A percentile compares a stretch with the other conserved stretches of the same genome.
Evolutionary conservation across 1,284 basidiomycete species (phyloP).

Genomic region (Malassezia equina): DNA sequence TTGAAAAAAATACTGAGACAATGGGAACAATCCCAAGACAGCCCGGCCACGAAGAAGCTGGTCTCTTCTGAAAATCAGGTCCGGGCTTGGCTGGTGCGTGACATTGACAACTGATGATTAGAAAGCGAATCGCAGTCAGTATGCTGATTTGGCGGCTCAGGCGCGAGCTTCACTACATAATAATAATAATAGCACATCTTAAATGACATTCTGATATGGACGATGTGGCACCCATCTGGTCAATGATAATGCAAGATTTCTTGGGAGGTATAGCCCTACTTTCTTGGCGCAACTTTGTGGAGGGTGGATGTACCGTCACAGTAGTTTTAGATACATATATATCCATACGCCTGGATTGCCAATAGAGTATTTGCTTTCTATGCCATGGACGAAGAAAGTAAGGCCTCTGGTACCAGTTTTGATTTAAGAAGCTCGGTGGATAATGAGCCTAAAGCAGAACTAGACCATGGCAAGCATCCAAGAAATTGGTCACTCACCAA

Average conservation of each 20-base stretch:
- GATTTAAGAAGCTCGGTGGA: background rate
- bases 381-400: background rate
- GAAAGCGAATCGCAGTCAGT: slow-evolving; percentile 9
- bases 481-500: slow-evolving; percentile 4
- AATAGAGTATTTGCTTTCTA: background rate
- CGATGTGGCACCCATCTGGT: no score
- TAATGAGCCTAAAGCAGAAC: background rate
- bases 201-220: background rate
- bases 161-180: slow-evolving; percentile 4
- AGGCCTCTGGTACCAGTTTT: background rate
- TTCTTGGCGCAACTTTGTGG: background rate
- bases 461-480: background rate
- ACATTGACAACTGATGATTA: background rate
- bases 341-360: background rate
- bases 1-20: slow-evolving; percentile 26
- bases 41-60: background rate
- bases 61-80: slow-evolving; percentile 4
- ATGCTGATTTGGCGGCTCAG: slow-evolving; percentile 6
- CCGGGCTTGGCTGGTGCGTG: slow-evolving; percentile 11
- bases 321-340: background rate
- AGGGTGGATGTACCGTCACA: background rate
- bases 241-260: background rate
- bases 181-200: background rate
- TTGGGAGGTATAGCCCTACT: no score
- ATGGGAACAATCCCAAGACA: slow-evolving; percentile 27